A percentile compares a stretch with the other conserved stretches of the same genome.
Conservation (phyloP, 2,329 filamentous ascomycete species). For the Fusarium sp. region DNA sequence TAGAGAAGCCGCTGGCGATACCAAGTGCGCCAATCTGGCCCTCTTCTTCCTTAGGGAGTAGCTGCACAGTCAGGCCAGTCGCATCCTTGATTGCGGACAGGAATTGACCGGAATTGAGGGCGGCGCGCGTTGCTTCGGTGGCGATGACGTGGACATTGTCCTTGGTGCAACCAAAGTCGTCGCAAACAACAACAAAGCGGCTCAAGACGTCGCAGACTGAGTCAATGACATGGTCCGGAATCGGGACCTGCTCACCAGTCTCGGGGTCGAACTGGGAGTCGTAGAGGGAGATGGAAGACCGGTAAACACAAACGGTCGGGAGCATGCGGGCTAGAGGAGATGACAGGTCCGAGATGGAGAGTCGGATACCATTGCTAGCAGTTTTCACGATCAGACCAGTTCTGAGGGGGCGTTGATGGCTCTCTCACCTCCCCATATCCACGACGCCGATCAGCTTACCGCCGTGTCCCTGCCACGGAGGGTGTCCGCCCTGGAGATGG, state of each 20-base stretch:
- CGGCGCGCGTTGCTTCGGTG: conserved; percentile 52
- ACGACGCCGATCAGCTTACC: conserved; percentile 54
- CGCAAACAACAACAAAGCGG: conserved; percentile 50
- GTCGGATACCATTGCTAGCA: conserved; percentile 78
- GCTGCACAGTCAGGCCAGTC: conserved; percentile 72
- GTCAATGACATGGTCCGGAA: conserved; percentile 49
- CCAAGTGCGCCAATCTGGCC: conserved; percentile 77
- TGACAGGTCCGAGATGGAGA: conserved; percentile 69
- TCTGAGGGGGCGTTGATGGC: not conserved
- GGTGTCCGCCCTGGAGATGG: conserved; percentile 37
- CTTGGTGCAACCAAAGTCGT: conserved; percentile 46
- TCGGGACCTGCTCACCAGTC: conserved; percentile 51
- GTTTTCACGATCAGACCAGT: conserved; percentile 19
- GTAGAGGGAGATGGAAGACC: conserved; percentile 53
- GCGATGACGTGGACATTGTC: conserved; percentile 52
- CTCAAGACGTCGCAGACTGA: conserved; percentile 48
- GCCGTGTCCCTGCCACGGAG: conserved; percentile 51
- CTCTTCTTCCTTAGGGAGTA: conserved; percentile 78
- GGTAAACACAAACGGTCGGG: conserved; percentile 60
- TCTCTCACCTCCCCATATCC: conserved; percentile 56
- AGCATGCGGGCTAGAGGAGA: conserved; percentile 72
- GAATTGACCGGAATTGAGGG: conserved; percentile 51
- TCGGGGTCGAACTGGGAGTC: conserved; percentile 52
- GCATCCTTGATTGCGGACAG: conserved; percentile 62
- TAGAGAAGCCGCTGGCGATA: conserved; percentile 74